Conservation (phyloP, 345 rosid species). For the Balakata baccata region DNA sequence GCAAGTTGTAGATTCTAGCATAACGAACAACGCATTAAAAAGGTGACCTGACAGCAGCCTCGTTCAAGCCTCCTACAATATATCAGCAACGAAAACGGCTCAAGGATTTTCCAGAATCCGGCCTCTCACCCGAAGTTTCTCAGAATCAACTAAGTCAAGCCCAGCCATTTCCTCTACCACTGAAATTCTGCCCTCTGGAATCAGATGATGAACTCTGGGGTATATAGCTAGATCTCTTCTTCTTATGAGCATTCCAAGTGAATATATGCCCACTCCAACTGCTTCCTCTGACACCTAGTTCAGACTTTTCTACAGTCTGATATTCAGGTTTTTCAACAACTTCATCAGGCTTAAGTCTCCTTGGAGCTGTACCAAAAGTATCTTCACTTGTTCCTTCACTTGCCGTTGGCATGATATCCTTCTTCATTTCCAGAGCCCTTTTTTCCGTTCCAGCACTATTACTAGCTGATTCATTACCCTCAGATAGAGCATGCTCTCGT, state of each 20-base stretch:
- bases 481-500: constrained; percentile 37
- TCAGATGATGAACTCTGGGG: constrained; percentile 68
- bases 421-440: constrained; percentile 27
- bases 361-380: constrained; percentile 38
- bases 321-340: constrained; percentile 26
- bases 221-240: constrained; percentile 78
- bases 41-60: not conserved
- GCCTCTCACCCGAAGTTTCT: too few species aligned
- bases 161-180: constrained; percentile 57
- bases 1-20: not conserved
- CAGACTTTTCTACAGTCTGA: constrained; percentile 42
- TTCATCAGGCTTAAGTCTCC: constrained; percentile 32
- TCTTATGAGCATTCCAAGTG: constrained; percentile 76
- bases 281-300: constrained; percentile 24
- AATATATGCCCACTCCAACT: constrained; percentile 44
- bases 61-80: not conserved
- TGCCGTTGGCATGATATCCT: constrained; percentile 34
- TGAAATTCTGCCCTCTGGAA: constrained; percentile 62
- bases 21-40: not conserved
- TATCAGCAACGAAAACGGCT: not conserved
- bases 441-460: constrained; percentile 38
- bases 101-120: not conserved
- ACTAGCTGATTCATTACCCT: constrained; percentile 35
- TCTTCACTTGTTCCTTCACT: constrained; percentile 80
- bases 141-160: not conserved